Conservation (phyloP, 441 rosid species). For the Populus tomentosa region DNA sequence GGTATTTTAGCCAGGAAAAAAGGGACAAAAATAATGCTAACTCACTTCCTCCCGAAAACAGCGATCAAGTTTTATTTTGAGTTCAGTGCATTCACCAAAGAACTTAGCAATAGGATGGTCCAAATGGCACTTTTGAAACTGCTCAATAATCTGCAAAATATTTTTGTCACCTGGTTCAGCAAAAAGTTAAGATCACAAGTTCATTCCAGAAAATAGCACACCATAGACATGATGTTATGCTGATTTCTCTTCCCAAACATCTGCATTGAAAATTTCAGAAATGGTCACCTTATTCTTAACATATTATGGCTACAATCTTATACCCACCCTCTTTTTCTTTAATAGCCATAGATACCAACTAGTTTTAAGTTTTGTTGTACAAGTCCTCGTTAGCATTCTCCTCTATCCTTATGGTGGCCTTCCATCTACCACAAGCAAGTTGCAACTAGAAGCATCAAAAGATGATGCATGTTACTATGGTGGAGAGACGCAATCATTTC, state of each 20-base stretch:
- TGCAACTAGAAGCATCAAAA: not conserved
- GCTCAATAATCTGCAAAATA: slow-evolving; percentile 63
- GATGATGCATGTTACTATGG: not conserved
- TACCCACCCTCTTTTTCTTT: not conserved
- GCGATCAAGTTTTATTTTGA: slow-evolving; percentile 77
- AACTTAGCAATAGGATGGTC: slow-evolving; percentile 84
- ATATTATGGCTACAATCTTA: not conserved
- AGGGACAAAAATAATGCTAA: not conserved
- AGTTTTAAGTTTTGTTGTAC: not conserved
- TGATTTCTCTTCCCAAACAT: not conserved
- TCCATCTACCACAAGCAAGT: not conserved
- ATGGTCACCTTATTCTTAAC: not conserved
- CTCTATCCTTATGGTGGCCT: not conserved
- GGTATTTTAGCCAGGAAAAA: not conserved
- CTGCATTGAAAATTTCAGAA: not conserved
- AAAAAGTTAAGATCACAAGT: not conserved
- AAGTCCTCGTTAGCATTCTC: not conserved
- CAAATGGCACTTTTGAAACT: slow-evolving; percentile 80
- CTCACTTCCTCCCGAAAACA: slow-evolving; percentile 83
- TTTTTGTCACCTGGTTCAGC: not conserved
- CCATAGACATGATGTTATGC: not conserved
- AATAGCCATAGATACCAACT: too few species aligned
- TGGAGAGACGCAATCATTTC: not conserved
- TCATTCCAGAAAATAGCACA: not conserved
- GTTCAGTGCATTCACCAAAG: slow-evolving; percentile 81